Base-by-base conservation (phyloP, 805 yeast genomes). In the Alloascoidea africana region DNA sequence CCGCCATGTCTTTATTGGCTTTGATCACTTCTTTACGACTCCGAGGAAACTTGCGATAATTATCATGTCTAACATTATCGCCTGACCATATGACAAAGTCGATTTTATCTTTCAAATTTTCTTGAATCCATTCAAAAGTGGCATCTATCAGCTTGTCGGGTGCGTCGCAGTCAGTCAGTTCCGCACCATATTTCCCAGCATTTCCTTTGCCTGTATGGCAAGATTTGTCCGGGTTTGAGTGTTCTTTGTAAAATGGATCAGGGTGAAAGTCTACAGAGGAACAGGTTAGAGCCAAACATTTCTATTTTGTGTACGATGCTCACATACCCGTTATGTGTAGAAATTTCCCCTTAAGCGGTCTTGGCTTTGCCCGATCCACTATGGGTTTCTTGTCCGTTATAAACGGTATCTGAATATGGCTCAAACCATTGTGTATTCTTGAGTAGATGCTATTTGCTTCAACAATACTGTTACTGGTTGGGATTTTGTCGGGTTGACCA, bases 41-140 rank as follows among this genome's bases (percentile, higher is more conserved):
- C 60, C 93, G 67, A 2, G 93, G 93, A 47, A 58, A 56, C 16
- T 51, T 51, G 50, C 93, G 61, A 55, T 82, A 93, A 48, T 76
- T 79, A 54, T 82, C 93, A 53, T 82, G 94, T 39, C 94, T 64
- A 35, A 80, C 68, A 47, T 82, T 82, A 56, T 82, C 94, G 30
- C 94, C 94, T 0, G 93, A 81, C 93, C 93, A 82, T 11, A 82
- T 68, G 6, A 82, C 76, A 55, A 82, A 82, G 53, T 82, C 94
- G 36, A 82, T 75, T 45, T 80, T 73, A 52, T 80, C 87, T 43
- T 63, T 69, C 41, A 82, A 53, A 42, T 80, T 73, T 5, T 61
- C 60, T 14, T 63, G 53, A 2, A 82, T 58, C 89, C 89, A 82
- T 18, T 63, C 50, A 38, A 82, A 53, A 0, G 91, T 80, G 15